A percentile compares a stretch with the other conserved stretches of the same genome.
Conservation (phyloP, 495 filamentous ascomycete genomes). For the Penicillium waksmanii region DNA sequence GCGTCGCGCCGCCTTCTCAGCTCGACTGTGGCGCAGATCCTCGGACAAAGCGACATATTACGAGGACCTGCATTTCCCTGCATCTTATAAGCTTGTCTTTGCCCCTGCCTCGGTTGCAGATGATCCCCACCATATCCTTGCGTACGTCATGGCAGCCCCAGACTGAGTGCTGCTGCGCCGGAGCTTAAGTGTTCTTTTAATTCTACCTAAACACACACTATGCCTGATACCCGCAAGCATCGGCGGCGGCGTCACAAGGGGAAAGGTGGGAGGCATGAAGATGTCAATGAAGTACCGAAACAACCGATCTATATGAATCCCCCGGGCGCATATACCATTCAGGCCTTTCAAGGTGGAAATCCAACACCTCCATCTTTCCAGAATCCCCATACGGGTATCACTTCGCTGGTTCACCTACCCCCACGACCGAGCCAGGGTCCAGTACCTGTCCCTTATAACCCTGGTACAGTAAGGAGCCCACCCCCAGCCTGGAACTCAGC, state of each 20-base stretch:
- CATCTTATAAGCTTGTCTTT: slow-evolving; percentile 4
- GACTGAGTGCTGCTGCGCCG: neutral
- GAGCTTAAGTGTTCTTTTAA: neutral
- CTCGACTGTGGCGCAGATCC: slow-evolving; percentile 9
- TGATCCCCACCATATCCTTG: slow-evolving; percentile 3
- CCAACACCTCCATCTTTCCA: neutral
- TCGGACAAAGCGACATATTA: slow-evolving; percentile 1
- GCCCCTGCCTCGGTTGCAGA: slow-evolving; percentile 1
- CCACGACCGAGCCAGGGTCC: neutral
- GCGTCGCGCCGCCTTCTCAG: slow-evolving; percentile 1
- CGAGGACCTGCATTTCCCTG: slow-evolving; percentile 12
- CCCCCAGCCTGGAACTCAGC: slow-evolving; percentile 4
- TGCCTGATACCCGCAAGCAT: slow-evolving; percentile 1
- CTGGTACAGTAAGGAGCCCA: neutral
- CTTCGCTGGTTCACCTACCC: slow-evolving; percentile 10
- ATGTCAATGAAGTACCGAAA: neutral
- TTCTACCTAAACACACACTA: neutral
- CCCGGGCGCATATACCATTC: neutral
- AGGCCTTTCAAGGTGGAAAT: neutral
- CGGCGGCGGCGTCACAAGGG: neutral
- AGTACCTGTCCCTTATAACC: neutral
- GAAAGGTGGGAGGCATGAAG: neutral
- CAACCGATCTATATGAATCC: slow-evolving; percentile 3
- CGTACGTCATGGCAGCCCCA: slow-evolving; percentile 4
- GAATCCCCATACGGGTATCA: neutral